These are phyloP conservation scores for Vaccinium myrtillus DNA, from an alignment of 148 eudicot genomes.

Conservation along the genomic window DNA sequence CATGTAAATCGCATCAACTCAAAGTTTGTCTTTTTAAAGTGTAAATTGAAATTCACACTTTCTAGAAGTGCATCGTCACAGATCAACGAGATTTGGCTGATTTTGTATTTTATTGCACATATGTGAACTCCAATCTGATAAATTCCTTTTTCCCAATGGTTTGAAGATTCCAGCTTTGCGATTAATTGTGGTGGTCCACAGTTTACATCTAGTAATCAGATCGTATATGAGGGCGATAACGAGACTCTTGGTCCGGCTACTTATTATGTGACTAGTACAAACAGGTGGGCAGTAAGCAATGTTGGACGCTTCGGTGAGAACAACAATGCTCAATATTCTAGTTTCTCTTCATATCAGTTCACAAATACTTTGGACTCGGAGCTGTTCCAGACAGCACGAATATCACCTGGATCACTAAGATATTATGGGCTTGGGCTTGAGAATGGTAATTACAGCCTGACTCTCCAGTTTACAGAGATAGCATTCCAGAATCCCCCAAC, in stretches of 20 bases:
- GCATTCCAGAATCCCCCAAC: conserved; percentile 30
- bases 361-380: conserved; percentile 59
- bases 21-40: background rate
- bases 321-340: conserved; percentile 38
- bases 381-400: conserved; percentile 47
- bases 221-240: conserved; percentile 48
- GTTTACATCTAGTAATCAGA: conserved; percentile 38
- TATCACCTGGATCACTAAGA: conserved; percentile 44
- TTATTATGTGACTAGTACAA: too few relatives aligned
- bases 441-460: conserved; percentile 75
- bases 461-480: conserved; percentile 68
- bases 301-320: conserved; percentile 45
- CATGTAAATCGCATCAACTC: too few relatives aligned
- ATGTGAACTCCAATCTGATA: background rate
- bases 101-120: background rate
- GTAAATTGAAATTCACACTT: background rate
- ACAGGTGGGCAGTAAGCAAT: conserved; percentile 19
- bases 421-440: conserved; percentile 78
- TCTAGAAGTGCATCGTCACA: background rate
- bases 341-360: conserved; percentile 33
- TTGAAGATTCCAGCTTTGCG: conserved; percentile 69
- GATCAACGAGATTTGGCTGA: background rate
- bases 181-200: conserved; percentile 71
- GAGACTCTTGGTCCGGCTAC: conserved; percentile 27
- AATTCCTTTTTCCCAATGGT: conserved; percentile 1